phyloP scores from a whole-genome alignment of 2,329 filamentous ascomycete species.

The Colletotrichum aenigma region DNA sequence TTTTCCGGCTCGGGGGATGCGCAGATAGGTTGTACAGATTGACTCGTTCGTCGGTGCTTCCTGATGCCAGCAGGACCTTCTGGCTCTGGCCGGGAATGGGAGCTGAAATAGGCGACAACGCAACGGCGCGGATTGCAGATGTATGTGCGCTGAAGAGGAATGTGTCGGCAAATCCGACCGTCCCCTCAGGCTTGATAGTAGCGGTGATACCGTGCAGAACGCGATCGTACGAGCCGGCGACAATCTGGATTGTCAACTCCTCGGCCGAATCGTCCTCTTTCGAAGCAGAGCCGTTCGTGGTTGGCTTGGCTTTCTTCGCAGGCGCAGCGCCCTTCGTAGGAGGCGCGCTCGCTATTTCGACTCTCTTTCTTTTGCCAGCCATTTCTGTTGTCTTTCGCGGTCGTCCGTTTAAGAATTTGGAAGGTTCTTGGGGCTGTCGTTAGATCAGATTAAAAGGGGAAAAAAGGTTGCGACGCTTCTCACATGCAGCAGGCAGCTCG shows the following conservation, averaged over 20 bases:
- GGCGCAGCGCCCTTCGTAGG: slow-evolving; percentile 23
- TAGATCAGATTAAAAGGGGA: slow-evolving; percentile 1
- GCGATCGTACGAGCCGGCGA: slow-evolving; percentile 93
- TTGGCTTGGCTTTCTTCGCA: slow-evolving; percentile 37
- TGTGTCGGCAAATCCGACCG: slow-evolving; percentile 79
- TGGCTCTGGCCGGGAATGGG: slow-evolving; percentile 66
- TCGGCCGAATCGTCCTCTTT: slow-evolving; percentile 14
- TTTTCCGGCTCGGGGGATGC: slow-evolving; percentile 62
- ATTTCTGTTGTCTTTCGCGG: slow-evolving; percentile 31
- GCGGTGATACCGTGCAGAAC: slow-evolving; percentile 89
- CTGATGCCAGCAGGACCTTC: slow-evolving; percentile 88
- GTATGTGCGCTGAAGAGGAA: slow-evolving; percentile 96
- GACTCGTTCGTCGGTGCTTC: slow-evolving; percentile 91
- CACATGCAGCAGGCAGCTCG: background rate
- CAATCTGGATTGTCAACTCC: slow-evolving; percentile 76
- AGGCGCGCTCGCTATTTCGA: slow-evolving; percentile 31
- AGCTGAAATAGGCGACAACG: slow-evolving; percentile 77
- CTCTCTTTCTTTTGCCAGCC: slow-evolving; percentile 52
- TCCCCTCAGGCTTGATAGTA: slow-evolving; percentile 55
- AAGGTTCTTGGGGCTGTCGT: background rate
- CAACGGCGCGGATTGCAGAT: slow-evolving; percentile 87
- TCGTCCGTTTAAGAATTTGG: background rate
- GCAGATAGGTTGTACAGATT: slow-evolving; percentile 91
- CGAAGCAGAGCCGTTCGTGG: background rate
- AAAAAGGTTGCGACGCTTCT: background rate